Evolutionary conservation across 495 filamentous ascomycete genomes (phyloP), one percentile per base, ranked within the genome.

Genomic region (Penicillium ochrochloron): DNA sequence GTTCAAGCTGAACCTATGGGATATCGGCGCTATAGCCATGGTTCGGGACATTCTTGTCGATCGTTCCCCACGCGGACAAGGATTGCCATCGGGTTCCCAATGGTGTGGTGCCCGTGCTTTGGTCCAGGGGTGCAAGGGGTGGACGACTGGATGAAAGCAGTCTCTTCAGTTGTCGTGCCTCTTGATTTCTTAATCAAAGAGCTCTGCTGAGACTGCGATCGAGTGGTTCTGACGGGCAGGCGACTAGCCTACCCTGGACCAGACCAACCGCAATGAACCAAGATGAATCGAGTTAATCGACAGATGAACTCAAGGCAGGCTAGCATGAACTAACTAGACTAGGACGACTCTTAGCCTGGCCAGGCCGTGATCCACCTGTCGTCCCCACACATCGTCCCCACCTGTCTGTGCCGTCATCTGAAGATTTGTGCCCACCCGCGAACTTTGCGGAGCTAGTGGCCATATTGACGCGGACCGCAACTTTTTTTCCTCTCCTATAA

Each of bases 21-120:
- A 33, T 19, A 29, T 19, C 31, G 33, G 15, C 14, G 27, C 53
- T 44, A 25, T 21, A 37, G 55, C 57, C 53, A 46, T 12, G 59
- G 53, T 54, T 72, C 67, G 67, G 70, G 65, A 66, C 14, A 70
- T 68, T 66, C 64, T 23, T 57, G 70, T 39, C 59, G 68, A 73
- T 73, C 68, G 41, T 66, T 60, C 58, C 34, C 70, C 62, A 67
- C 35, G 41, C n/a, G 41, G 44, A 48, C 50, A 41, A 55, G 31
- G 50, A 41, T 46, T 29, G 27, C 3, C 34, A 60, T 60, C 59
- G 19, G 31, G 31, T 52, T 35, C 21, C 46, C 59, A 52, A 60
- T 27, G 5, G 34, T 11, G n/a, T 27, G 21, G 44, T 41, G 41
- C 41, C 33, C 15, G 48, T 31, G 48, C 48, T 52, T 52, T 52